These are phyloP conservation scores for Candida tammaniensis DNA, from an alignment of 805 yeast species.

Conservation along the genomic window DNA sequence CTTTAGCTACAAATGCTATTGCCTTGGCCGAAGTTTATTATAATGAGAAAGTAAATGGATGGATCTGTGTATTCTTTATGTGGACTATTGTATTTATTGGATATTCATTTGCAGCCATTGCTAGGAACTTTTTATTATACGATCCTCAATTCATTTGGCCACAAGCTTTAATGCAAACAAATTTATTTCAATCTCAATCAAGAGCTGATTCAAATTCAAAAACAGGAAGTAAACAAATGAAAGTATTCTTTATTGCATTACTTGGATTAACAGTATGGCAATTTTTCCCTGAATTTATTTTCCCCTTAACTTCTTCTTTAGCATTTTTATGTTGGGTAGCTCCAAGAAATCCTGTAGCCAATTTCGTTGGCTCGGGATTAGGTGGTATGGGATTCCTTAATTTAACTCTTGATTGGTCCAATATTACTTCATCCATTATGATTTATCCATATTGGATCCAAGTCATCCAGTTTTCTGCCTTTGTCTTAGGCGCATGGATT, in stretches of 20 bases:
- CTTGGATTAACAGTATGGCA: constrained; percentile 39
- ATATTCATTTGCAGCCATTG: constrained; percentile 47
- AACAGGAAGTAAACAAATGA: constrained; percentile 26
- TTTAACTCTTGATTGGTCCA: constrained; percentile 47
- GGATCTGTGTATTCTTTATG: constrained; percentile 41
- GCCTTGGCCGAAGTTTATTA: constrained; percentile 43
- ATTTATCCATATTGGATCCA: constrained; percentile 48
- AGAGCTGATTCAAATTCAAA: constrained; percentile 14
- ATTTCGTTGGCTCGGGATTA: constrained; percentile 45
- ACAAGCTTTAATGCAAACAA: constrained; percentile 46
- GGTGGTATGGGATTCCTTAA: constrained; percentile 49
- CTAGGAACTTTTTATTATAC: constrained; percentile 40
- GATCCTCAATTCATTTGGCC: constrained; percentile 49
- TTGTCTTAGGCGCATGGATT: constrained; percentile 43
- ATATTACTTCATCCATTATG: constrained; percentile 46
- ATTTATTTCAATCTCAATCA: constrained; percentile 31
- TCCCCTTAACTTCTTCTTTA: constrained; percentile 45
- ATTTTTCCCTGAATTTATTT: constrained; percentile 43
- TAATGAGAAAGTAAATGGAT: constrained; percentile 28
- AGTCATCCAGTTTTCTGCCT: constrained; percentile 42
- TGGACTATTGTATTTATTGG: constrained; percentile 48
- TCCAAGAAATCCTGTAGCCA: constrained; percentile 33
- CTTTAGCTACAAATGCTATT: constrained; percentile 42
- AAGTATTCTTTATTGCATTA: constrained; percentile 31
- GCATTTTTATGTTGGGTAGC: constrained; percentile 47